Evolutionary conservation across 495 filamentous ascomycete genomes (phyloP).

Genomic region (Xylaria sp.): DNA sequence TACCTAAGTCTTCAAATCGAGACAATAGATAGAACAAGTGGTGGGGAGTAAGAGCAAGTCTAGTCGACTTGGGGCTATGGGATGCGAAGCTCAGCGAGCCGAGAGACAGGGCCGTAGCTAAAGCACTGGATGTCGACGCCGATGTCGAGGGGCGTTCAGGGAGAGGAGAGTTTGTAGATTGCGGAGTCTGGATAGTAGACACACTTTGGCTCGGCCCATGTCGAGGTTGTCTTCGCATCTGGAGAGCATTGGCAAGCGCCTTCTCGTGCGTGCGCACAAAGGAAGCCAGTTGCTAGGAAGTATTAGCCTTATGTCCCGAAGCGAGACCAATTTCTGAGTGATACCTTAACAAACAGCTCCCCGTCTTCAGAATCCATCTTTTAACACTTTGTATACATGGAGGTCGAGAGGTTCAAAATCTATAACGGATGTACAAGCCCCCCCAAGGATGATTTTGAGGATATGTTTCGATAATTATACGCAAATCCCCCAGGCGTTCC

Average conservation of each 20-base stretch:
- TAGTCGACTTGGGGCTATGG: slow-evolving; percentile 82
- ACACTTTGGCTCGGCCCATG: slow-evolving; percentile 68
- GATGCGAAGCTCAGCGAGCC: slow-evolving; percentile 85
- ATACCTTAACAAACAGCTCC: slow-evolving; percentile 85
- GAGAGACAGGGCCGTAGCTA: slow-evolving; percentile 85
- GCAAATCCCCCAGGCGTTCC: not conserved
- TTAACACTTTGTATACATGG: slow-evolving; percentile 50
- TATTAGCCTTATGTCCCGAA: slow-evolving; percentile 15
- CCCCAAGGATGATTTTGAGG: not conserved
- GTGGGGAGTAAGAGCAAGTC: slow-evolving; percentile 93
- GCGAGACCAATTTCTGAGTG: slow-evolving; percentile 22
- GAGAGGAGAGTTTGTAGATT: slow-evolving; percentile 53
- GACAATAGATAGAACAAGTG: slow-evolving; percentile 96
- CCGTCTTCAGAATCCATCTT: slow-evolving; percentile 87
- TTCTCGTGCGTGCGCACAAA: slow-evolving; percentile 98
- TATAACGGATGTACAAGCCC: not conserved
- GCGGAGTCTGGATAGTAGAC: slow-evolving; percentile 55
- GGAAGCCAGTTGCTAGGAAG: slow-evolving; percentile 81
- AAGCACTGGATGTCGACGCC: slow-evolving; percentile 72
- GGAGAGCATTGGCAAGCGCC: slow-evolving; percentile 93
- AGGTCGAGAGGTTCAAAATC: slow-evolving; percentile 20
- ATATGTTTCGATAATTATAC: slow-evolving; percentile 1
- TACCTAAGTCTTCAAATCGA: slow-evolving; percentile 89
- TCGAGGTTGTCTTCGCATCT: slow-evolving; percentile 75
- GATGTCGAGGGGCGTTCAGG: slow-evolving; percentile 62